Conservation (phyloP, 768 basidiomycete species). For the Panaeolus cyanescens region DNA sequence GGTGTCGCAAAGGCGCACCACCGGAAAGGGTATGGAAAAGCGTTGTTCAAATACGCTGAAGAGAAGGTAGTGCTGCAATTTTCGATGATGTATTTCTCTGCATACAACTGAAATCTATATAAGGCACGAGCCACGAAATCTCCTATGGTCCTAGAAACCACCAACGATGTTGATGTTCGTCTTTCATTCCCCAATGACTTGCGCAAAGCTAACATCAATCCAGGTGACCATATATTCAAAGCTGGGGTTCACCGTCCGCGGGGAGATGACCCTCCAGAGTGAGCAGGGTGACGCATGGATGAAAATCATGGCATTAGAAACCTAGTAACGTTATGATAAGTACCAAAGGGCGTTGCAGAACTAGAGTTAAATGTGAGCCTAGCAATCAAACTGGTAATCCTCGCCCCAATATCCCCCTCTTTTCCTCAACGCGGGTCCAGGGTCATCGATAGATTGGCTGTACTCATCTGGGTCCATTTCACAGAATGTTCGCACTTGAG, state of each 20-base stretch:
- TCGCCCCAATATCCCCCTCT: background rate
- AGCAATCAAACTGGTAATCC: no score
- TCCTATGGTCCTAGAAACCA: slow-evolving; percentile 27
- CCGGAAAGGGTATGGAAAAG: slow-evolving; percentile 30
- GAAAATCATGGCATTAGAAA: background rate
- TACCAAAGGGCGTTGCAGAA: no score
- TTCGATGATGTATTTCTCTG: background rate
- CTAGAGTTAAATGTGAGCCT: no score
- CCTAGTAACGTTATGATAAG: no score
- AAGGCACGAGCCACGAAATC: slow-evolving; percentile 20
- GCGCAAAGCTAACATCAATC: background rate
- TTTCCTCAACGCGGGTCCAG: background rate
- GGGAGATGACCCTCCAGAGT: slow-evolving; percentile 18
- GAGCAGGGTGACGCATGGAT: background rate
- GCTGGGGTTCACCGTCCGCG: slow-evolving; percentile 19
- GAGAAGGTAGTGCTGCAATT: slow-evolving; percentile 15
- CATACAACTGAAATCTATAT: background rate
- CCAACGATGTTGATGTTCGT: slow-evolving; percentile 29
- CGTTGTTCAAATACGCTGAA: slow-evolving; percentile 24
- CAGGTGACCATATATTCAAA: slow-evolving; percentile 18
- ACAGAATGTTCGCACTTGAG: background rate
- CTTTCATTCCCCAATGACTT: background rate
- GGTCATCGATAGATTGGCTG: background rate
- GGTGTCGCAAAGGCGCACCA: slow-evolving; percentile 29
- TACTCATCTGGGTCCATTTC: background rate